These are phyloP conservation scores for Ophiostoma fasciatum DNA, from an alignment of 2,329 filamentous ascomycete species.

Conservation along the genomic window DNA sequence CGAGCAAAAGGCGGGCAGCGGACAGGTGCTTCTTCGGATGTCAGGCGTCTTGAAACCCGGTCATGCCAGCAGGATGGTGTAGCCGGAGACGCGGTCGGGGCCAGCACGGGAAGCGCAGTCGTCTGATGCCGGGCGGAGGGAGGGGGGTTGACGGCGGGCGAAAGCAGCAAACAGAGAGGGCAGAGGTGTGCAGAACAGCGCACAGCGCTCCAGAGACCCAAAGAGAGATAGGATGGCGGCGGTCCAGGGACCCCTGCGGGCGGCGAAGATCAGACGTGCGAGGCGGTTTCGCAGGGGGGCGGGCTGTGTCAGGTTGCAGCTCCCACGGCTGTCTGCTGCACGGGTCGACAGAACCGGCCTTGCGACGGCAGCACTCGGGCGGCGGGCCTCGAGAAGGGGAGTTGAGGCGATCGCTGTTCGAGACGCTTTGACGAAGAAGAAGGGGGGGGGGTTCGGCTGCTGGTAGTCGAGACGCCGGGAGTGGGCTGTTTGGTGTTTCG, in stretches of 20 bases:
- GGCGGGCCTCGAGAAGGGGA: no score
- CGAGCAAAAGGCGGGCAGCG: not conserved
- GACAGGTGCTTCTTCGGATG: constrained; percentile 18
- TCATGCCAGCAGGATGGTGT: constrained; percentile 9
- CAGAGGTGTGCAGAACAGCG: no score
- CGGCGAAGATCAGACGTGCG: constrained; percentile 24
- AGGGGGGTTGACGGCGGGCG: no score
- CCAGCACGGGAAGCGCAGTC: no score
- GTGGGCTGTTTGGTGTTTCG: constrained; percentile 22
- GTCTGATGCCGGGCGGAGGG: no score
- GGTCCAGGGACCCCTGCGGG: no score
- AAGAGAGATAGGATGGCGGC: not conserved
- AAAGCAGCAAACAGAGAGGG: no score
- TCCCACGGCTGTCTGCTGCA: constrained; percentile 14
- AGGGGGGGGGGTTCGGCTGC: constrained; percentile 20
- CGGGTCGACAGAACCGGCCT: no score
- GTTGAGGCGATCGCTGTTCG: constrained; percentile 32
- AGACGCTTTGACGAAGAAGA: constrained; percentile 28
- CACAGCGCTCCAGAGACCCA: no score
- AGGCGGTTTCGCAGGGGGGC: constrained; percentile 28
- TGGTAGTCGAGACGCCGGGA: no score
- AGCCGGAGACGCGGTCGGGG: no score
- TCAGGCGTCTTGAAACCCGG: constrained; percentile 25
- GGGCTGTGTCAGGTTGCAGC: constrained; percentile 23
- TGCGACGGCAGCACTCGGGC: constrained; percentile 15